Percentiles rank a stretch among this genome's conserved stretches.
These are phyloP conservation scores for Pelargonium myrrhifolium DNA, from an alignment of 441 rosid genomes.

Conservation along the genomic window DNA sequence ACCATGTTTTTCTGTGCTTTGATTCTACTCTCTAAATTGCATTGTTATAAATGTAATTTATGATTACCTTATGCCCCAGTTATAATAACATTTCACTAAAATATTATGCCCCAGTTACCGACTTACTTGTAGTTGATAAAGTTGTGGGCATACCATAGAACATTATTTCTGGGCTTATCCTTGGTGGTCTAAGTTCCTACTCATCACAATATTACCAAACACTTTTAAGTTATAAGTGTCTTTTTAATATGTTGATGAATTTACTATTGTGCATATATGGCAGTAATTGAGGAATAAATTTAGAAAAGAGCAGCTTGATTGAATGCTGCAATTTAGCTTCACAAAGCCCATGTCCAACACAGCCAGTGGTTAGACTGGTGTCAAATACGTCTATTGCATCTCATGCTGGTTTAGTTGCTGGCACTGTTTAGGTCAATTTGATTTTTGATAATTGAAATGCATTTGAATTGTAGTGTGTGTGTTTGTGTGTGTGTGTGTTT, in stretches of 20 bases:
- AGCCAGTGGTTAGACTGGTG: not conserved
- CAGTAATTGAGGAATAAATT: not conserved
- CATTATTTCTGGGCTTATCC: not conserved
- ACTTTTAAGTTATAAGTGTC: not conserved
- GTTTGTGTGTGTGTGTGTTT: not conserved
- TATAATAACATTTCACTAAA: not conserved
- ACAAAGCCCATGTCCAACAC: not conserved
- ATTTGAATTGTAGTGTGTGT: not conserved
- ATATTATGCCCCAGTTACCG: not conserved
- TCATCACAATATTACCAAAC: not conserved
- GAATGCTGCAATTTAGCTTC: not conserved
- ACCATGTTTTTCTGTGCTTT: not conserved
- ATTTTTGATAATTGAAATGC: not conserved
- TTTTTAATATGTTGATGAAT: not conserved
- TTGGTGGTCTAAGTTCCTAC: not conserved
- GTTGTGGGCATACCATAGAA: not conserved
- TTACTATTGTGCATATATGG: not conserved
- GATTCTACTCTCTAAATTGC: not conserved
- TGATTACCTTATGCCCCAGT: constrained; percentile 1
- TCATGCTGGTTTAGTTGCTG: not conserved
- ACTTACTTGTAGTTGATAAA: not conserved
- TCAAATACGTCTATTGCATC: not conserved
- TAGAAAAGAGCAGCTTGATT: not conserved
- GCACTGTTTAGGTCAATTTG: not conserved
- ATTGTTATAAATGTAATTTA: not conserved